Conservation (phyloP, 305 asterid genomes). For the Fraxinus velutina region DNA sequence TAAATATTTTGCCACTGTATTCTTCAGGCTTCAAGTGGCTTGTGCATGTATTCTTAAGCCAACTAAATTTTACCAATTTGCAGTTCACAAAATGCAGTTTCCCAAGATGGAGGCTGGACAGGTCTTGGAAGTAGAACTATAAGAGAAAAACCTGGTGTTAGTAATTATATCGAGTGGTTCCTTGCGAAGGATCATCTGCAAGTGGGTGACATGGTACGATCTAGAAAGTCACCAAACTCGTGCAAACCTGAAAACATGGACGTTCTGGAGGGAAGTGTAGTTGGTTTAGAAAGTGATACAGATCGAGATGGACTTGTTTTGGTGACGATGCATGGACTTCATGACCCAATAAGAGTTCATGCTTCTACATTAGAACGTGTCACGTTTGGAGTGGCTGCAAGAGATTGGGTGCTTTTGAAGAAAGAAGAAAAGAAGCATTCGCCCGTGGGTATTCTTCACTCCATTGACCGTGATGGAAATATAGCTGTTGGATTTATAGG, state of each 20-base stretch:
- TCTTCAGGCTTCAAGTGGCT: neutral
- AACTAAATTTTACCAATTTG: conserved; percentile 19
- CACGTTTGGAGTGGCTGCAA: conserved; percentile 70
- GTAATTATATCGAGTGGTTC: conserved; percentile 73
- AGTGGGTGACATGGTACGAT: conserved; percentile 72
- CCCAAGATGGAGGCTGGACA: conserved; percentile 54
- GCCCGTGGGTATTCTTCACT: conserved; percentile 73
- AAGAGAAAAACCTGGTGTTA: conserved; percentile 47
- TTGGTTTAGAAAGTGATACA: conserved; percentile 66
- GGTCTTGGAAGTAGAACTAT: conserved; percentile 42
- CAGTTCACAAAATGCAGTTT: conserved; percentile 63
- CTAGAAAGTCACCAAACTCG: conserved; percentile 63
- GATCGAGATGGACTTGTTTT: conserved; percentile 69
- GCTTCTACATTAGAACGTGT: conserved; percentile 74
- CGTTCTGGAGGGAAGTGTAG: conserved; percentile 66
- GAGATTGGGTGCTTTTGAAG: conserved; percentile 85
- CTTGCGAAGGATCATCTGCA: conserved; percentile 75
- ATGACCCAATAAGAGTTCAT: conserved; percentile 66
- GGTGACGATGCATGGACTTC: conserved; percentile 79
- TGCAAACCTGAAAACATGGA: conserved; percentile 75
- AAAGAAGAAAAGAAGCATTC: conserved; percentile 68
- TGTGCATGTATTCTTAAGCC: neutral
- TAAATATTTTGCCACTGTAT: neutral
- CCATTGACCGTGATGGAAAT: conserved; percentile 57
- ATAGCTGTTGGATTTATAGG: conserved; percentile 73